Evolutionary conservation across 495 filamentous ascomycete species (phyloP), one percentile per base, ranked within the genome.

Genomic region (Neurospora sp.): DNA sequence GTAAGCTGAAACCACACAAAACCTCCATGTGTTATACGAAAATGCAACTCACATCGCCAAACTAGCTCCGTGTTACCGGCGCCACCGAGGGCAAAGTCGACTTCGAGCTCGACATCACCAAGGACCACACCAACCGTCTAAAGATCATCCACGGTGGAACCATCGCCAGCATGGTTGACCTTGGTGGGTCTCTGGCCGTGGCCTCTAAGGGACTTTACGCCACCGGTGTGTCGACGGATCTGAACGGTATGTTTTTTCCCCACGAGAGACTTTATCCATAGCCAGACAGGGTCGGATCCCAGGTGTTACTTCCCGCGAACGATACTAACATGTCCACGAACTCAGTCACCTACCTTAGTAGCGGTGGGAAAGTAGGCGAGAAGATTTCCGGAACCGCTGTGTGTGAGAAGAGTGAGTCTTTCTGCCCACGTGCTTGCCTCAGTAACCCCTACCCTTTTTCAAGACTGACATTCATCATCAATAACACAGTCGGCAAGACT

Each of bases 111-210:
- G 87, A 93, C 72, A 92, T 99, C 70, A 82, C 91, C 54, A 93
- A 94, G 77, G 88, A 97, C 71, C 96, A 99, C 80, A 98, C 95
- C 5, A 99, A 98, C 78, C 91, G 96, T 27, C 86, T 98, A 10
- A 91, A 90, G 69, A 97, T 93, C 70, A 86, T 98, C 74, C 96
- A 99, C 84, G 96, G 96, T 62, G 96, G 95, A 44, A 96, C 96
- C 20, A 94, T 98, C 78, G 95, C 96, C 20, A 94, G 92, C 82
- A 93, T 98, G 92, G 94, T 97, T 62, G 96, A 99, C 77, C 87
- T 98, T 0, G 96, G 96, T 5, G 96, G 96, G 20, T 97, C 94
- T 10, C 85, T 99, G 23, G 96, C 95, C 6, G 95, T 99, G 38
- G 95, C 96, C 37, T 98, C 96, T 3, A 90, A 89, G 75, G 96